Evolutionary conservation across 164 flowering plant genomes (phyloP).

Genomic region (Aristolochia fimbriata): DNA sequence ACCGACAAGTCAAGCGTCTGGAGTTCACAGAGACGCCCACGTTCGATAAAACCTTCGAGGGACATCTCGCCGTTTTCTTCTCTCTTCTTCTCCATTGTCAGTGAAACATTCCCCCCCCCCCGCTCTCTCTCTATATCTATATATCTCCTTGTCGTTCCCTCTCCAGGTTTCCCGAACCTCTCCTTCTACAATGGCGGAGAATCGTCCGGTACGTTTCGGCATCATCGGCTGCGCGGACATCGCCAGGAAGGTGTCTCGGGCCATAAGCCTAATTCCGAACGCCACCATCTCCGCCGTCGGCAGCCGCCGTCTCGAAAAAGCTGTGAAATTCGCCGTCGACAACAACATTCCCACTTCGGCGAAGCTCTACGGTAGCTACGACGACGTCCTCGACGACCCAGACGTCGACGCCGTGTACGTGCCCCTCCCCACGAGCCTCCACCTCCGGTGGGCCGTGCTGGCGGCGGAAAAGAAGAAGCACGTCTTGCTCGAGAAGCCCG

Average conservation of each 20-base stretch:
- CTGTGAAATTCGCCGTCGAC: constrained; percentile 11
- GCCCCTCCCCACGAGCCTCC: constrained; percentile 32
- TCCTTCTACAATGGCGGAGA: too few species aligned
- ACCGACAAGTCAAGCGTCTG: too few species aligned
- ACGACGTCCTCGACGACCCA: constrained; percentile 21
- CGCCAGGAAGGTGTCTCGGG: constrained; percentile 22
- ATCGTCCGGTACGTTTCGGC: constrained; percentile 10
- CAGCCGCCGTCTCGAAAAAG: constrained; percentile 26
- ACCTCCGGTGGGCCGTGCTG: constrained; percentile 23
- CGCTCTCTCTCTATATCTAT: too few species aligned
- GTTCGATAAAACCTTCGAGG: too few species aligned
- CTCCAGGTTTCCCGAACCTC: too few species aligned
- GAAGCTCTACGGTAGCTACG: constrained; percentile 23
- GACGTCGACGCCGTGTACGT: constrained; percentile 28
- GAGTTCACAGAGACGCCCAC: too few species aligned
- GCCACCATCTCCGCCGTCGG: constrained; percentile 22
- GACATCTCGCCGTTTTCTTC: too few species aligned
- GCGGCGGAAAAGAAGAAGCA: constrained; percentile 33
- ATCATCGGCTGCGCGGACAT: constrained; percentile 29
- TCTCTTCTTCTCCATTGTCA: too few species aligned
- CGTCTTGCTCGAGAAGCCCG: constrained; percentile 30
- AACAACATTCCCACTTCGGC: constrained; percentile 11
- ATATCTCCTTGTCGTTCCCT: too few species aligned
- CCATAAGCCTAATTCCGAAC: constrained; percentile 20
- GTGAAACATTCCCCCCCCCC: too few species aligned